These are phyloP conservation scores for Dunaliella primolecta DNA, from an alignment of 139 green algal genomes.

Conservation along the genomic window DNA sequence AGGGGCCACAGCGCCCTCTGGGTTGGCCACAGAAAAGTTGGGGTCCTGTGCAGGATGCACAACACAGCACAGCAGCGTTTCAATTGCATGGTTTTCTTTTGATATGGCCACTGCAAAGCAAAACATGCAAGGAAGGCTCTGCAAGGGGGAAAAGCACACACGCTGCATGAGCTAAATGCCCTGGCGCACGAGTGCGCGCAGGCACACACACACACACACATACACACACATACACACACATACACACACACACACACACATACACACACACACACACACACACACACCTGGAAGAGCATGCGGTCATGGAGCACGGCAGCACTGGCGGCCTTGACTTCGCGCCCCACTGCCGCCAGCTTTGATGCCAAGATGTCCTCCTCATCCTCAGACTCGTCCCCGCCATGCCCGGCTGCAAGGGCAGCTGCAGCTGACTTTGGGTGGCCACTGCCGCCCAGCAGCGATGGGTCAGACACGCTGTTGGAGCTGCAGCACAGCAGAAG, in stretches of 20 bases:
- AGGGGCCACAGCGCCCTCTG: slow-evolving; percentile 59
- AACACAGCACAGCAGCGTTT: no score
- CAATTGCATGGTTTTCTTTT: no score
- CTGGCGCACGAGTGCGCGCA: no score
- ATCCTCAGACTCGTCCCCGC: slow-evolving; percentile 37
- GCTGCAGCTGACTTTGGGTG: not conserved
- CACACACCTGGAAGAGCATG: slow-evolving; percentile 1
- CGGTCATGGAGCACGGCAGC: slow-evolving; percentile 5
- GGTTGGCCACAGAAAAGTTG: slow-evolving; percentile 47
- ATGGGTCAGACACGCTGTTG: not conserved
- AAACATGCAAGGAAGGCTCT: no score
- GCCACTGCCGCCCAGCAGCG: not conserved
- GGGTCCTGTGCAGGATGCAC: slow-evolving; percentile 18
- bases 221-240: no score
- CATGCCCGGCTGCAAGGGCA: no score
- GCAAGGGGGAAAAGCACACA: no score
- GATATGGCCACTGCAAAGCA: no score
- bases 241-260: no score
- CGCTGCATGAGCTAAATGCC: no score
- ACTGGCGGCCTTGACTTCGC: slow-evolving; percentile 13
- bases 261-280: not conserved
- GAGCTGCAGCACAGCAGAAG: no score
- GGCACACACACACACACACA: no score
- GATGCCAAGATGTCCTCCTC: slow-evolving; percentile 41
- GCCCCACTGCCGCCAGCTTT: not conserved